A percentile compares a stretch with the other conserved stretches of the same genome.
Conservation (phyloP, 345 rosid genomes). For the Rhizophora apiculata region DNA sequence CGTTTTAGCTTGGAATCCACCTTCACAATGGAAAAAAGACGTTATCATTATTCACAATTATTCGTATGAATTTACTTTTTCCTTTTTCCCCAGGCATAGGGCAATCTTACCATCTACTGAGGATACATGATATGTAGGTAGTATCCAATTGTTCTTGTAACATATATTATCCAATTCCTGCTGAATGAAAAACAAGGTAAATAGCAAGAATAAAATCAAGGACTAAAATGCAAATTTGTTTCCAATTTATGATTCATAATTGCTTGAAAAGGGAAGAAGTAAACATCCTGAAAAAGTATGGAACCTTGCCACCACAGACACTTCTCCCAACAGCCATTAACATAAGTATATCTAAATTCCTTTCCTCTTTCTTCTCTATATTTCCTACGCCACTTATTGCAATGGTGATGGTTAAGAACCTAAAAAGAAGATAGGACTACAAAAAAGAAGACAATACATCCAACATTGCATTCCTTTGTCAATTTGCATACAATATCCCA, state of each 20-base stretch:
- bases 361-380: too few species aligned
- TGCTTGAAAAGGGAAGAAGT: background rate
- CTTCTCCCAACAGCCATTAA: too few species aligned
- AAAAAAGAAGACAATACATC: too few species aligned
- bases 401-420: too few species aligned
- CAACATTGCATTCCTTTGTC: too few species aligned
- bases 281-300: background rate
- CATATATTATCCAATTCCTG: constrained; percentile 70
- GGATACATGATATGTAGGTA: constrained; percentile 54
- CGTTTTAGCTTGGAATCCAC: constrained; percentile 55
- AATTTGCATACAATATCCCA: too few species aligned
- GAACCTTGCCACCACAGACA: background rate
- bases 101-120: constrained; percentile 49
- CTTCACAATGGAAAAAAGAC: constrained; percentile 25
- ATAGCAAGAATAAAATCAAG: too few species aligned
- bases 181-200: constrained; percentile 1
- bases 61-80: background rate
- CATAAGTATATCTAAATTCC: too few species aligned
- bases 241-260: background rate
- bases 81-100: background rate
- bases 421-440: too few species aligned
- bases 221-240: background rate
- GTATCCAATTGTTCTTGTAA: constrained; percentile 46
- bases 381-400: too few species aligned
- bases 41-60: too few species aligned